phyloP scores from a whole-genome alignment of 1,284 basidiomycete genomes.

The Malassezia japonica region DNA sequence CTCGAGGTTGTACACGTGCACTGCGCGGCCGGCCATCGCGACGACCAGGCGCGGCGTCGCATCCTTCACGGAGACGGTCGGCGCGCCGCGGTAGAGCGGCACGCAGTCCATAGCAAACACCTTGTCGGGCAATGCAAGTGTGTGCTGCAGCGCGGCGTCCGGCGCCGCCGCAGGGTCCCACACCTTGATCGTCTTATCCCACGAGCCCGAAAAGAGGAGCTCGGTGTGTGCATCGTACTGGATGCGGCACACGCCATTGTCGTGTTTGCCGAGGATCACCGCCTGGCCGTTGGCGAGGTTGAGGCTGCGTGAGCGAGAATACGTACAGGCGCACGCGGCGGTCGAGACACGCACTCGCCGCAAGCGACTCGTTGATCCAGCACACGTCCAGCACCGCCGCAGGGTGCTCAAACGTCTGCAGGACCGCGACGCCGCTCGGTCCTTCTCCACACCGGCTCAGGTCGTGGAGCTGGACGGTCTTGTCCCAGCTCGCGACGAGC shows the following conservation, averaged over 20 bases:
- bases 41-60: conserved; percentile 32
- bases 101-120: conserved; percentile 40
- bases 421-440: conserved; percentile 3
- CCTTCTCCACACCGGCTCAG: conserved; percentile 9
- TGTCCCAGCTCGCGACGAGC: conserved; percentile 41
- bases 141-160: conserved; percentile 16
- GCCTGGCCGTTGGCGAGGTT: conserved; percentile 28
- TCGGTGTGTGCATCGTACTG: conserved; percentile 24
- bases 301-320: conserved; percentile 12
- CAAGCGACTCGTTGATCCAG: conserved; percentile 28
- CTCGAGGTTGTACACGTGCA: conserved; percentile 31
- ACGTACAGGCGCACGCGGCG: conserved; percentile 32
- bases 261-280: conserved; percentile 39
- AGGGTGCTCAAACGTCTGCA: conserved; percentile 35
- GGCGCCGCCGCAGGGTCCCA: conserved; percentile 22
- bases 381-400: conserved; percentile 44
- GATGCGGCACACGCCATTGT: conserved; percentile 26
- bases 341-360: conserved; percentile 36
- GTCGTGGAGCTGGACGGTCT: conserved; percentile 31
- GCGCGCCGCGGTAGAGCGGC: conserved; percentile 12
- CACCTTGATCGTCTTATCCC: conserved; percentile 30
- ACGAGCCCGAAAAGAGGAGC: conserved; percentile 25
- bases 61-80: conserved; percentile 6
- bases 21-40: conserved; percentile 30
- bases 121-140: conserved; percentile 31